Evolutionary conservation across 2,329 filamentous ascomycete genomes (phyloP).

Genomic region (Alternaria longipes): DNA sequence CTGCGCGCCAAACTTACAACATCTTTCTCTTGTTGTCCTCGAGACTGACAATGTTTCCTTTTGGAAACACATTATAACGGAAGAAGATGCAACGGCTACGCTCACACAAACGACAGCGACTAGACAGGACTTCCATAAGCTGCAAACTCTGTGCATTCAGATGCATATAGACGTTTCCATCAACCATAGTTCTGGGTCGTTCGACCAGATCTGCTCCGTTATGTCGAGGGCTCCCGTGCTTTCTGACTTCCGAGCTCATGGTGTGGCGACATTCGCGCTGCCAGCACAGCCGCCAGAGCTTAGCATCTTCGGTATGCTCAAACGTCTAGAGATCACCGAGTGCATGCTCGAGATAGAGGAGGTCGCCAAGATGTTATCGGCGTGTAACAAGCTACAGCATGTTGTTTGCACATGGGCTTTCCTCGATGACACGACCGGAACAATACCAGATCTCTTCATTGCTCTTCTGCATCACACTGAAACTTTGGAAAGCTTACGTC

Average conservation of each 20-base stretch:
- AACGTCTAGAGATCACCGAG: constrained; percentile 32
- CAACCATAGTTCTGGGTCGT: neutral
- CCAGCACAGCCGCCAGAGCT: neutral
- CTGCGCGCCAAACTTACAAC: constrained; percentile 29
- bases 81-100: neutral
- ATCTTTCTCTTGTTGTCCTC: constrained; percentile 34
- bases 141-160: constrained; percentile 30
- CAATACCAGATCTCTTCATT: constrained; percentile 16
- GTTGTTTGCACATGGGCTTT: constrained; percentile 35
- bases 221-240: constrained; percentile 22
- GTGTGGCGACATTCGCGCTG: constrained; percentile 1
- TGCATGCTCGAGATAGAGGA: constrained; percentile 22
- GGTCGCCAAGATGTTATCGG: constrained; percentile 14
- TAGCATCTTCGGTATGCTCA: constrained; percentile 18
- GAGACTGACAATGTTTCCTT: constrained; percentile 31
- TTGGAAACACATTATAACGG: constrained; percentile 29
- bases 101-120: neutral
- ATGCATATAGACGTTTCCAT: constrained; percentile 12
- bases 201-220: constrained; percentile 17
- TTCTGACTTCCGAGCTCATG: constrained; percentile 25
- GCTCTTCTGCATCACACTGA: constrained; percentile 22
- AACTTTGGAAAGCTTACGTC: constrained; percentile 27
- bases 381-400: constrained; percentile 29
- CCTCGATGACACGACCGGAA: neutral
- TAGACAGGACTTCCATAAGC: constrained; percentile 19